Conservation (phyloP, 2,329 filamentous ascomycete genomes). For the Berkeleyomyces rouxiae region DNA sequence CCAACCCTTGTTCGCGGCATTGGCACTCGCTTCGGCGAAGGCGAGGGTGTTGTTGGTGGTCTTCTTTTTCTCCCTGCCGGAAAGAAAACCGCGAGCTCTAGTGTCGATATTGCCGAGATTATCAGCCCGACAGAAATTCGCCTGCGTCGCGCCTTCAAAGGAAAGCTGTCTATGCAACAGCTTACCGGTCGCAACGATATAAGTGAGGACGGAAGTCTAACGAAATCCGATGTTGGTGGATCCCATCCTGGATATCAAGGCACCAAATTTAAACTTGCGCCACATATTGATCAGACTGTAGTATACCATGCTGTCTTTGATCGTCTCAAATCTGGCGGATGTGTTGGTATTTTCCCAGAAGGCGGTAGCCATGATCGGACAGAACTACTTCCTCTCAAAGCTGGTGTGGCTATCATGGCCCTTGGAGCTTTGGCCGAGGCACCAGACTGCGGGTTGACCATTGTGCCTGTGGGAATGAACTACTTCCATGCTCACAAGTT, state of each 20-base stretch:
- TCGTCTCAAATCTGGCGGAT: constrained; percentile 64
- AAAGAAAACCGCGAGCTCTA: constrained; percentile 60
- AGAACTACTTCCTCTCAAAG: constrained; percentile 81
- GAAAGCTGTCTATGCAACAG: constrained; percentile 57
- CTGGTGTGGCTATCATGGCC: constrained; percentile 95
- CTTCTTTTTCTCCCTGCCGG: constrained; percentile 74
- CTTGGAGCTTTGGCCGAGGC: constrained; percentile 74
- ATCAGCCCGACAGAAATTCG: constrained; percentile 63
- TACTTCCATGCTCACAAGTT: constrained; percentile 99
- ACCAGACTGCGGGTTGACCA: constrained; percentile 76
- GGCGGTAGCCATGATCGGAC: constrained; percentile 91
- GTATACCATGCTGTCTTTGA: constrained; percentile 90
- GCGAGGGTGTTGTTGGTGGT: constrained; percentile 58
- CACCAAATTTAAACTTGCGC: constrained; percentile 71
- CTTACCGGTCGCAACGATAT: constrained; percentile 66
- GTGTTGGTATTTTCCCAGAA: constrained; percentile 93
- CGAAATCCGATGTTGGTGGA: constrained; percentile 36
- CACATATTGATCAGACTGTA: constrained; percentile 82
- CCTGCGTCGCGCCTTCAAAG: constrained; percentile 76
- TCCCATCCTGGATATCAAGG: constrained; percentile 51
- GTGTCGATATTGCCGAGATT: constrained; percentile 70
- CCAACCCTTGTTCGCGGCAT: constrained; percentile 64
- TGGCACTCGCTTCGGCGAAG: constrained; percentile 64
- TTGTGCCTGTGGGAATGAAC: constrained; percentile 96
- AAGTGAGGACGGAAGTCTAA: constrained; percentile 46